Conservation (phyloP, 192 early-diverging fungal genomes). For the Backusella circina region DNA sequence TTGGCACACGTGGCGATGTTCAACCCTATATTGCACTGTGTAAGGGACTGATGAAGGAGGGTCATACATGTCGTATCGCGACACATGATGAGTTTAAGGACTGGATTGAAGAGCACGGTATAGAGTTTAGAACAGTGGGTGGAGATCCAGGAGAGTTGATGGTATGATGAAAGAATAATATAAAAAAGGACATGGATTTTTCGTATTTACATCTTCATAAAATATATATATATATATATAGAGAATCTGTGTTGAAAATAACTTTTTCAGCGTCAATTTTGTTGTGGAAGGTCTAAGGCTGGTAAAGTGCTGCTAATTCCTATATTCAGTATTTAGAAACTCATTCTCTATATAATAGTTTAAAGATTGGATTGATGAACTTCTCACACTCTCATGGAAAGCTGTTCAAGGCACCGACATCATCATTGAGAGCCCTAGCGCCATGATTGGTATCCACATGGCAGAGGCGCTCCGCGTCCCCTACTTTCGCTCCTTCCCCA, state of each 20-base stretch:
- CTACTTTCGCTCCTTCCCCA: constrained; percentile 64
- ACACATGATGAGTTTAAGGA: constrained; percentile 63
- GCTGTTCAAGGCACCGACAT: constrained; percentile 63
- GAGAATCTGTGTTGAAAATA: constrained; percentile 65
- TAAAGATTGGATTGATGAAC: constrained; percentile 59
- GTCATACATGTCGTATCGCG: constrained; percentile 62
- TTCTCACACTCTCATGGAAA: constrained; percentile 50
- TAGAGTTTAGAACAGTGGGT: constrained; percentile 65
- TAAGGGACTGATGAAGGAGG: constrained; percentile 58
- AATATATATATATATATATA: constrained; percentile 13
- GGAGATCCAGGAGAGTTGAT: constrained; percentile 63
- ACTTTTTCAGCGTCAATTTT: constrained; percentile 63
- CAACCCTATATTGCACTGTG: constrained; percentile 72
- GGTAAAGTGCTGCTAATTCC: constrained; percentile 26
- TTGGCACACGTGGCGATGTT: constrained; percentile 75
- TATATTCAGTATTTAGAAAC: too few species aligned
- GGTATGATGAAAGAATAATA: too few species aligned
- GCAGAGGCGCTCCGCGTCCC: constrained; percentile 62
- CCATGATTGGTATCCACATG: constrained; percentile 68
- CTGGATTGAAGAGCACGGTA: constrained; percentile 61
- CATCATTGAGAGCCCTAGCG: constrained; percentile 65
- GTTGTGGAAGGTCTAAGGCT: constrained; percentile 48
- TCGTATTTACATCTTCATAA: not conserved
- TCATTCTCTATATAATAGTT: constrained; percentile 30
- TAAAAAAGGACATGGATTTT: not conserved